Conservation (phyloP, 352 stramenopile genomes). For the Phytophthora litchii region DNA sequence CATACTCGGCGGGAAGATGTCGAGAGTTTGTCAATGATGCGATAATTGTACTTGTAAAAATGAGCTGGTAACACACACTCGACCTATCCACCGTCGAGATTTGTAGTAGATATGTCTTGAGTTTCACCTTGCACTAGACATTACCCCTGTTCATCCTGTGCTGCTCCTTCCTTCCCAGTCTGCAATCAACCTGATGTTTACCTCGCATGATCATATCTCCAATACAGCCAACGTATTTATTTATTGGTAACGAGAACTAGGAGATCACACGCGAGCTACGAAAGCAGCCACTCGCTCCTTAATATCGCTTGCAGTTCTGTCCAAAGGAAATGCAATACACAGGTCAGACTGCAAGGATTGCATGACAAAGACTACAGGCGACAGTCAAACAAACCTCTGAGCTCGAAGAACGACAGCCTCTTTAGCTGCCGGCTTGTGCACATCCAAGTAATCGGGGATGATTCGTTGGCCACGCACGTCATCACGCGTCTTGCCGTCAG, state of each 20-base stretch:
- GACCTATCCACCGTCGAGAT: constrained; percentile 38
- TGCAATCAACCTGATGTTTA: constrained; percentile 28
- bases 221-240: constrained; percentile 27
- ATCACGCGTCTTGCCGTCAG: constrained; percentile 68
- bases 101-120: constrained; percentile 22
- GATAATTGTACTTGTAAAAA: no score
- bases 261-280: constrained; percentile 35
- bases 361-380: constrained; percentile 9
- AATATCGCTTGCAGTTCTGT: constrained; percentile 33
- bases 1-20: constrained; percentile 61
- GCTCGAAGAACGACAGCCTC: constrained; percentile 55
- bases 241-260: constrained; percentile 5
- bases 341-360: constrained; percentile 9
- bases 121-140: constrained; percentile 57
- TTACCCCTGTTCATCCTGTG: constrained; percentile 58
- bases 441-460: constrained; percentile 69
- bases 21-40: constrained; percentile 63
- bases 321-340: neutral
- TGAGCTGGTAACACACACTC: constrained; percentile 42
- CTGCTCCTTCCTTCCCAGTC: constrained; percentile 33
- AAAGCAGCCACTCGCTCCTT: constrained; percentile 44
- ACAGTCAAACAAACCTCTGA: constrained; percentile 50
- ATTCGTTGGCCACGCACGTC: constrained; percentile 74
- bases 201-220: constrained; percentile 20
- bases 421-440: constrained; percentile 57